phyloP scores from a whole-genome alignment of 163 green algal species.

The Chloroidium sp. region DNA sequence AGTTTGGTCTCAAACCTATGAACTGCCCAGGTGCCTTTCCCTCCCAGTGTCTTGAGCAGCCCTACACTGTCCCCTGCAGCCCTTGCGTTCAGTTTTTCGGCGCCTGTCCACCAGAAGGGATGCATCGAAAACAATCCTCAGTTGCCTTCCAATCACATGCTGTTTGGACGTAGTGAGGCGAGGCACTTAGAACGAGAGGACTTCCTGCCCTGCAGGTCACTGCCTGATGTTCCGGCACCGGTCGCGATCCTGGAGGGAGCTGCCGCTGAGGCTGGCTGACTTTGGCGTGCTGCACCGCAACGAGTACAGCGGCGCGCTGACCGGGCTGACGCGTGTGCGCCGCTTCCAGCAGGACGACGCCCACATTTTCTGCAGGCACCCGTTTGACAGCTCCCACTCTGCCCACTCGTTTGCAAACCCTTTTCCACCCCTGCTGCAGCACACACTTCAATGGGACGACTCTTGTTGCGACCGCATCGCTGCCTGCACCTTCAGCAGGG shows the following conservation, averaged over 20 bases:
- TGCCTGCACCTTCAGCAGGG: background rate
- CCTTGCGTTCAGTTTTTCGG: background rate
- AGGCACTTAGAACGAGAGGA: too few species aligned
- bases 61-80: background rate
- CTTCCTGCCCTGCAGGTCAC: conserved; percentile 54
- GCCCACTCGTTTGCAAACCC: background rate
- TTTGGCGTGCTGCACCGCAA: conserved; percentile 98
- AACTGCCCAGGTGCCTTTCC: conserved; percentile 81
- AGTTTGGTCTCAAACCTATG: conserved; percentile 98
- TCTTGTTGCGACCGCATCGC: background rate
- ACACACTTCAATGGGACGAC: too few species aligned
- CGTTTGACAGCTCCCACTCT: background rate
- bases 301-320: conserved; percentile 77
- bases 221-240: conserved; percentile 92
- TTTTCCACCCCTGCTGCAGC: background rate
- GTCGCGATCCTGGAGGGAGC: conserved; percentile 86
- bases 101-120: too few species aligned
- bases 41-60: background rate
- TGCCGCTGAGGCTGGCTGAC: conserved; percentile 89
- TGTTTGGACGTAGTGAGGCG: too few species aligned
- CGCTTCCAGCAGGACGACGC: conserved; percentile 98
- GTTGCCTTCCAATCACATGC: too few species aligned
- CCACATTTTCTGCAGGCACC: conserved; percentile 92
- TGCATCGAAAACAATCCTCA: too few species aligned
- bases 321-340: conserved; percentile 80